Base-by-base conservation (phyloP, 2,329 filamentous ascomycete genomes). In the Fusarium ambrosium region DNA sequence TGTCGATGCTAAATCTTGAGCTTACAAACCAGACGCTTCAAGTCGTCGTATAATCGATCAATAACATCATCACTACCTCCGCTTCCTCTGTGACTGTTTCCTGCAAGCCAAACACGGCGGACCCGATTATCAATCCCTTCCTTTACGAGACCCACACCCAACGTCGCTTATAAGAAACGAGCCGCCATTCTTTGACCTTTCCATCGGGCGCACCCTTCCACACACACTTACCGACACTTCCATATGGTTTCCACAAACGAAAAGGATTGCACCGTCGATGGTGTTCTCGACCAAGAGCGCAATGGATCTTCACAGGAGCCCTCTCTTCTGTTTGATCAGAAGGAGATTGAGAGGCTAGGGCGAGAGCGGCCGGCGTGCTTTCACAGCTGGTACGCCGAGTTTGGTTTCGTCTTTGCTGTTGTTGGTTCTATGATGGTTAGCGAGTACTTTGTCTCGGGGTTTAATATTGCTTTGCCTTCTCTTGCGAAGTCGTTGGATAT, bases 371-470 rank as follows among this genome's bases (percentile, higher is more conserved):
- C 92, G 2, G 83, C 86, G 6, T 83, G 84, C 43, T 92, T 94
- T 78, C 79, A 81, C 11, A 86, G 85, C 3, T 79, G 83, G 58
- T 86, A 86, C 82, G 81, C 87, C n/a, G 92, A 94, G 77, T 70
- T 90, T 6, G 87, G 87, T 24, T 94, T 93, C 78, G 88, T 91
- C 78, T 88, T 90, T 74, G 89, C 90, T 2, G 86, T 93, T 32
- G 83, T 92, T 13, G 87, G 89, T 72, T 92, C 90, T 61, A 91
- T 92, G 83, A 88, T 92, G 70, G 86, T 92, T 79, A 86, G 88
- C 77, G 93, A 95, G 83, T 95, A 92, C 83, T 93, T 92, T 80
- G 89, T 95, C 65, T 93, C 92, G 61, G 94, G 94, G 51, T 97
- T 95, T 81, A 89, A 89, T 69, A 92, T 93, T 73, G 89, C 96